These are phyloP conservation scores for Rhizopogon sp. DNA, from an alignment of 768 basidiomycete species.

Conservation along the genomic window DNA sequence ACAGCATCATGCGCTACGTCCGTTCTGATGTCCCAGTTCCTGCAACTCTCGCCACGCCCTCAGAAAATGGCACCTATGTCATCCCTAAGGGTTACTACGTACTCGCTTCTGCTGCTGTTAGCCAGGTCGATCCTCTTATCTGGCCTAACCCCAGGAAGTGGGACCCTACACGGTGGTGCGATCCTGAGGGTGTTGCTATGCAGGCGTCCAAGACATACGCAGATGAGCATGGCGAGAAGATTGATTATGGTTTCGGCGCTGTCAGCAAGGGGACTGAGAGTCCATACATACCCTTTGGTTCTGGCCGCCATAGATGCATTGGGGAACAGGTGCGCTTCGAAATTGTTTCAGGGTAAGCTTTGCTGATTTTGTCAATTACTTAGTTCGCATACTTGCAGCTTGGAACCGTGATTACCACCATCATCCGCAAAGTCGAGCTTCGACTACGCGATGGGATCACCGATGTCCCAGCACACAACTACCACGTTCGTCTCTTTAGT, in stretches of 20 bases:
- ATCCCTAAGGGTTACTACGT: conserved; percentile 89
- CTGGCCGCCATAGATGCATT: conserved; percentile 92
- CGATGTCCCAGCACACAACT: conserved; percentile 79
- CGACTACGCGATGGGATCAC: conserved; percentile 45
- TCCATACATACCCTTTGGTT: conserved; percentile 97
- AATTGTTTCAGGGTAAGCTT: neutral
- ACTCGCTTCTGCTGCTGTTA: conserved; percentile 82
- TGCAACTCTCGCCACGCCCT: conserved; percentile 70
- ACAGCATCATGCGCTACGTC: conserved; percentile 92
- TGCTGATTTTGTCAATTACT: neutral
- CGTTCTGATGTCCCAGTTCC: conserved; percentile 83
- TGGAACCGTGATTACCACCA: conserved; percentile 72
- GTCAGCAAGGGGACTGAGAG: conserved; percentile 96
- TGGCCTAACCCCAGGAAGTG: conserved; percentile 74
- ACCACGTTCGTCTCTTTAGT: conserved; percentile 58
- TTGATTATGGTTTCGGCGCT: conserved; percentile 94
- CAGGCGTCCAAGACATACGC: conserved; percentile 71
- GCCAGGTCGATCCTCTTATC: conserved; percentile 78
- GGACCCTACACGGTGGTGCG: conserved; percentile 84
- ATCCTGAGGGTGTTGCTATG: conserved; percentile 76
- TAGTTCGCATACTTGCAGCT: conserved; percentile 95
- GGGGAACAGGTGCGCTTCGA: conserved; percentile 66
- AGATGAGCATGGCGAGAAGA: conserved; percentile 78
- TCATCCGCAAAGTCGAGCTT: conserved; percentile 76
- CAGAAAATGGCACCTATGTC: conserved; percentile 69